Conservation (phyloP, 1,284 basidiomycete genomes). For the Phylloboletellus chloephorus region DNA sequence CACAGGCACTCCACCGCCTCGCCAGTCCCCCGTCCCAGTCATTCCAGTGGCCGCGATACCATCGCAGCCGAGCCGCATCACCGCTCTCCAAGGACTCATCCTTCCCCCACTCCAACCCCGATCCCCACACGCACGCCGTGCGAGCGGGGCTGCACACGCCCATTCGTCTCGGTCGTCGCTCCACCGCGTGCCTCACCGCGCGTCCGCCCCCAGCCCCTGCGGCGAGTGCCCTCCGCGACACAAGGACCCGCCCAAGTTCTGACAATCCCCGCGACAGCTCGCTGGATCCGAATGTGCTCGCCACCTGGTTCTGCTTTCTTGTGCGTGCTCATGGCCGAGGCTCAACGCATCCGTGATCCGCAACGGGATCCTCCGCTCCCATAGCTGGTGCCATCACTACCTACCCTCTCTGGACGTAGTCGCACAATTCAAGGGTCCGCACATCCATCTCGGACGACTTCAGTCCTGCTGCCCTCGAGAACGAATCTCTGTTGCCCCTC, state of each 20-base stretch:
- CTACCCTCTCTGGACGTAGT: conserved; percentile 23
- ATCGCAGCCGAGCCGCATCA: conserved; percentile 15
- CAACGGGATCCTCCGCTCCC: conserved; percentile 3
- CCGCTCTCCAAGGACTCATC: conserved; percentile 29
- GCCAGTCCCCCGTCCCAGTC: conserved; percentile 21
- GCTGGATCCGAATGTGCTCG: conserved; percentile 11
- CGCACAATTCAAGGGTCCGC: conserved; percentile 7
- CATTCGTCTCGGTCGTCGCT: conserved; percentile 23
- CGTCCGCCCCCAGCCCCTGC: conserved; percentile 18
- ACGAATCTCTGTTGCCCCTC: conserved; percentile 31
- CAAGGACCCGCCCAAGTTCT: background rate
- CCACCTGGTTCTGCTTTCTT: conserved; percentile 15
- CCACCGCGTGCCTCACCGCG: conserved; percentile 13
- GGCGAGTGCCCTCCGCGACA: background rate
- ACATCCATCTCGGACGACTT: conserved; percentile 10
- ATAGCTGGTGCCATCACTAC: conserved; percentile 9
- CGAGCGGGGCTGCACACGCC: conserved; percentile 22
- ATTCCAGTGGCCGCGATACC: conserved; percentile 20
- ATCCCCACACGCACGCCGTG: conserved; percentile 23
- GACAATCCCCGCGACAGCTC: conserved; percentile 16
- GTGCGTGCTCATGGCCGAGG: conserved; percentile 19
- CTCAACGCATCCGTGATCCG: conserved; percentile 10
- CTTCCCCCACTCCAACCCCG: conserved; percentile 29
- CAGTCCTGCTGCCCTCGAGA: conserved; percentile 27
- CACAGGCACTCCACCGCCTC: conserved; percentile 29